These are phyloP conservation scores for Erythrobasidium hasegawianum DNA, from an alignment of 1,284 basidiomycete species.

Conservation along the genomic window DNA sequence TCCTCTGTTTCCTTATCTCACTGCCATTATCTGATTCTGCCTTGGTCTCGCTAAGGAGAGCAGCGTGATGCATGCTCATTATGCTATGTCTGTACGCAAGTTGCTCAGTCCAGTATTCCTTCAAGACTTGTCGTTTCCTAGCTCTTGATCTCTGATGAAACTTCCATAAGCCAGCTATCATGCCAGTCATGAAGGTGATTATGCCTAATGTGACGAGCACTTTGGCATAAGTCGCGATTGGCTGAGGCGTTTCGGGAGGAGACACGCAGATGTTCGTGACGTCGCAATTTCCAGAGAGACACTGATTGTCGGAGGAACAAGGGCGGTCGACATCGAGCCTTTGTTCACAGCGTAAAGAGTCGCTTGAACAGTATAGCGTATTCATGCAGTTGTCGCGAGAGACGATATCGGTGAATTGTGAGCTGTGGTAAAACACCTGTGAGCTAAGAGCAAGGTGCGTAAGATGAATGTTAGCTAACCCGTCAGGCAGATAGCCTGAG, in stretches of 20 bases:
- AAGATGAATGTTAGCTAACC: conserved; percentile 36
- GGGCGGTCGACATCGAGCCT: conserved; percentile 58
- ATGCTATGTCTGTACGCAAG: conserved; percentile 16
- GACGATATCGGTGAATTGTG: conserved; percentile 68
- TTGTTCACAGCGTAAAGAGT: conserved; percentile 59
- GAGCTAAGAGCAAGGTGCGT: background rate
- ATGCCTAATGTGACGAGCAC: conserved; percentile 68
- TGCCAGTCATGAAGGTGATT: conserved; percentile 54
- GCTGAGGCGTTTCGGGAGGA: conserved; percentile 60
- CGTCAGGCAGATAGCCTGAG: conserved; percentile 59
- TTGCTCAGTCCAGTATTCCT: conserved; percentile 31
- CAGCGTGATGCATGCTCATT: conserved; percentile 22
- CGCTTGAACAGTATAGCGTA: conserved; percentile 70
- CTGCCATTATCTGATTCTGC: background rate
- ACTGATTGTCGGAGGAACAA: conserved; percentile 79
- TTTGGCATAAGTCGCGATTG: conserved; percentile 67
- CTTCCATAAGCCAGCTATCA: conserved; percentile 12
- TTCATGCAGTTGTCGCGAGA: conserved; percentile 68
- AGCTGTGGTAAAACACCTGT: conserved; percentile 10
- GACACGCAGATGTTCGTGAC: conserved; percentile 59
- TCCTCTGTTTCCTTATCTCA: background rate
- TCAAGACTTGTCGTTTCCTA: conserved; percentile 1
- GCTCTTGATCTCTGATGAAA: conserved; percentile 15
- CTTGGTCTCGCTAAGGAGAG: background rate
- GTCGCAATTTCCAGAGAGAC: conserved; percentile 70